Conservation (phyloP, 345 rosid genomes). For the Citrus australasica region DNA sequence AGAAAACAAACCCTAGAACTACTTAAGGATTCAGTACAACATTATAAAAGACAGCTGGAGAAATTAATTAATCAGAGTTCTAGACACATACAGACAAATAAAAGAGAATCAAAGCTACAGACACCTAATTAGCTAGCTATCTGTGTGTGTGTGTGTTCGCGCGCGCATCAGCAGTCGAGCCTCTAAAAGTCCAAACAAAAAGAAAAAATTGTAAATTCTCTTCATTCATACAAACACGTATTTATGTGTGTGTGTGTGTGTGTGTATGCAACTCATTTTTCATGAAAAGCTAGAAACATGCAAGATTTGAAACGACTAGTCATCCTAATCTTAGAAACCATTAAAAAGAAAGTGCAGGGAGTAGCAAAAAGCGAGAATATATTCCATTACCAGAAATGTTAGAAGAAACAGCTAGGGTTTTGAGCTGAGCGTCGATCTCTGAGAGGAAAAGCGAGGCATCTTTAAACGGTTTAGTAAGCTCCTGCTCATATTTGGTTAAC, state of each 20-base stretch:
- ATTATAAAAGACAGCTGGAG: neutral
- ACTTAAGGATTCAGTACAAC: neutral
- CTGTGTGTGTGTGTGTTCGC: too few relatives aligned
- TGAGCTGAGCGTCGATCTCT: constrained; percentile 38
- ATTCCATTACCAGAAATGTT: constrained; percentile 24
- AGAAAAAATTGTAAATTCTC: neutral
- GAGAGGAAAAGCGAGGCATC: constrained; percentile 45
- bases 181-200: neutral
- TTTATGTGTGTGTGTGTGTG: too few relatives aligned
- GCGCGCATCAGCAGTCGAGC: neutral
- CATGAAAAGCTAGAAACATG: neutral
- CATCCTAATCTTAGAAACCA: neutral
- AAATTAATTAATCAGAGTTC: neutral
- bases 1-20: neutral
- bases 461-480: constrained; percentile 39
- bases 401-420: constrained; percentile 31
- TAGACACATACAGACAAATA: constrained; percentile 3
- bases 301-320: neutral
- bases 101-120: constrained; percentile 5
- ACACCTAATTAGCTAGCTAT: neutral
- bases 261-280: neutral
- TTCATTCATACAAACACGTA: neutral
- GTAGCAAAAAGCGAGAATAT: constrained; percentile 1
- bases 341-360: neutral
- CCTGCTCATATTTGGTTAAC: constrained; percentile 44